Conservation (phyloP, 306 rosid species). For the Quercus cerris region DNA sequence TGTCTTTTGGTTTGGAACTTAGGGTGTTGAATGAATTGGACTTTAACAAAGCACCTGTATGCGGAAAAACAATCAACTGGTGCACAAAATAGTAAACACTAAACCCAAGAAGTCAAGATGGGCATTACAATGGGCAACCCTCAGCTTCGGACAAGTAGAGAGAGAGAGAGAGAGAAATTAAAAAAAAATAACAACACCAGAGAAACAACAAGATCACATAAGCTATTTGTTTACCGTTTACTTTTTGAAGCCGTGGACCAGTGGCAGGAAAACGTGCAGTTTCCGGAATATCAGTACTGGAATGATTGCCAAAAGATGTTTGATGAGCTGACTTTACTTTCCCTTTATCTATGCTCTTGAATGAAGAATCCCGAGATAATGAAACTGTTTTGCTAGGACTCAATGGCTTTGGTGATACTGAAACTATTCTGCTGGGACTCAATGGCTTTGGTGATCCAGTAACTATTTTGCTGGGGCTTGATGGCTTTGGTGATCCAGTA, state of each 20-base stretch:
- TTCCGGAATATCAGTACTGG: constrained; percentile 35
- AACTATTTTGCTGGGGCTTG: constrained; percentile 50
- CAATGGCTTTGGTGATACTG: constrained; percentile 65
- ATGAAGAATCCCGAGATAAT: constrained; percentile 63
- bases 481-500: constrained; percentile 28
- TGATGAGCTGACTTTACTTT: constrained; percentile 45
- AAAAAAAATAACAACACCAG: background rate
- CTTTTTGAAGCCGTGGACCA: constrained; percentile 40
- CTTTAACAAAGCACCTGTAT: constrained; percentile 62
- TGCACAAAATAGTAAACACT: constrained; percentile 3
- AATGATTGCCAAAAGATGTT: constrained; percentile 35
- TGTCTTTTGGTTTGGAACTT: constrained; percentile 57
- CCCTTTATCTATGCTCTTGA: constrained; percentile 60
- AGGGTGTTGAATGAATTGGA: constrained; percentile 65
- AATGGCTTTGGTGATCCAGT: background rate
- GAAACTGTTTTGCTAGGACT: constrained; percentile 35
- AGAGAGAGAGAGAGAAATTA: background rate
- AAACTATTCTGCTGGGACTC: constrained; percentile 30
- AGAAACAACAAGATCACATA: constrained; percentile 2
- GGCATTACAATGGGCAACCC: background rate
- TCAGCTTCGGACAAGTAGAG: background rate
- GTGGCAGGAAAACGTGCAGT: constrained; percentile 39
- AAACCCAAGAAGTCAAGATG: constrained; percentile 10
- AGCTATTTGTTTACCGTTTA: constrained; percentile 43
- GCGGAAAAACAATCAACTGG: constrained; percentile 11